Evolutionary conservation across 2,329 filamentous ascomycete genomes (phyloP).

Genomic region (Beauveria pseudobassiana): DNA sequence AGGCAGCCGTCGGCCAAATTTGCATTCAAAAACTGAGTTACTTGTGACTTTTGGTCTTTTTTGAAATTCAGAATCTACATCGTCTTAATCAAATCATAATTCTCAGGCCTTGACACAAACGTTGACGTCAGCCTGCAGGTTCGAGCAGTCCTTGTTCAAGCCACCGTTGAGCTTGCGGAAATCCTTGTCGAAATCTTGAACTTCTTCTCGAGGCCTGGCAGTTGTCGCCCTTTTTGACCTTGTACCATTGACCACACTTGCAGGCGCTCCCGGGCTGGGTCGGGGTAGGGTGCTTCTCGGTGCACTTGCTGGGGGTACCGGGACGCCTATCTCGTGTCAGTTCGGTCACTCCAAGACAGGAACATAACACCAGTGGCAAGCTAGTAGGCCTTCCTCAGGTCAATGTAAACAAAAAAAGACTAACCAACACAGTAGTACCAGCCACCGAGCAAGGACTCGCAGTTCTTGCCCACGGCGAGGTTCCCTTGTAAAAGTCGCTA

Average conservation of each 20-base stretch:
- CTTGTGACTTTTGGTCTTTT: no score
- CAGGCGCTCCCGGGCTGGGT: not conserved
- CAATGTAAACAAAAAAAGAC: not conserved
- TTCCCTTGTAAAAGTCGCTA: conserved; percentile 1
- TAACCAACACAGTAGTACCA: not conserved
- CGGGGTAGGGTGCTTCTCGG: not conserved
- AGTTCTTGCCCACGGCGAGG: conserved; percentile 2
- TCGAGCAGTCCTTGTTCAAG: conserved; percentile 6
- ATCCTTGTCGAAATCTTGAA: not conserved
- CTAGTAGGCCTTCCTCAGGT: no score
- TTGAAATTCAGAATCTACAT: no score
- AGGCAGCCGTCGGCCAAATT: no score
- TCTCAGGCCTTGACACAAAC: conserved; percentile 3
- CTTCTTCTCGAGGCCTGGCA: conserved; percentile 6
- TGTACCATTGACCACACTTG: conserved; percentile 11
- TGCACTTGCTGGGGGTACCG: not conserved
- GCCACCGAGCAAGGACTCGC: conserved; percentile 1
- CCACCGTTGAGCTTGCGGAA: conserved; percentile 2
- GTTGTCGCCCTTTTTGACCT: conserved; percentile 10
- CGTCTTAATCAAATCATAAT: no score
- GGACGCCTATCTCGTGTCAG: not conserved
- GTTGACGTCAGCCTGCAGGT: conserved; percentile 2
- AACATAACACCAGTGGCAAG: no score
- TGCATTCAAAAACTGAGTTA: no score
- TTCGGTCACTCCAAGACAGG: not conserved